phyloP scores from a whole-genome alignment of 768 basidiomycete species.

The Trametes maxima region DNA sequence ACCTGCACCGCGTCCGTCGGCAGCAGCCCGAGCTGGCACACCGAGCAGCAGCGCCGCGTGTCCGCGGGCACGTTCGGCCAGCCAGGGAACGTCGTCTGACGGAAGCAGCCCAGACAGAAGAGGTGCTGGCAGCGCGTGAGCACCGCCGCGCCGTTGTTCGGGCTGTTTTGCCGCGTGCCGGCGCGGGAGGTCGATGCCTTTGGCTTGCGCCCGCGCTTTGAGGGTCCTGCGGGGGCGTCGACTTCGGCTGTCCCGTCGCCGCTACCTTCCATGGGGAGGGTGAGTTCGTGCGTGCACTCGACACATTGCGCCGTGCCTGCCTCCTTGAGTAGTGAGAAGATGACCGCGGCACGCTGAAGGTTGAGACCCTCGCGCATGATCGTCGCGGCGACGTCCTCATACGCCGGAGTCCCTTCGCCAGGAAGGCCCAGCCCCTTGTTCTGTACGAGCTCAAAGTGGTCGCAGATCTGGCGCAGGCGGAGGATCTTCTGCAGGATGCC shows the following conservation, averaged over 20 bases:
- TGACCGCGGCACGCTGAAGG: constrained; percentile 70
- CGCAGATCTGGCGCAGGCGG: constrained; percentile 95
- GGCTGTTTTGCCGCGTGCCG: constrained; percentile 76
- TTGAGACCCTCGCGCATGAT: constrained; percentile 83
- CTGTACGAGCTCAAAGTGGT: constrained; percentile 85
- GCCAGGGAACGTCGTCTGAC: constrained; percentile 69
- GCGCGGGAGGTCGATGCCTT: constrained; percentile 61
- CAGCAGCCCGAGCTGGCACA: constrained; percentile 70
- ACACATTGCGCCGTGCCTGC: constrained; percentile 87
- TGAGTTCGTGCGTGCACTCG: constrained; percentile 81
- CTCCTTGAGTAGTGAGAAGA: constrained; percentile 85
- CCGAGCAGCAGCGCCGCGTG: constrained; percentile 66
- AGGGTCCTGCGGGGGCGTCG: constrained; percentile 47
- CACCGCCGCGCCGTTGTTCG: constrained; percentile 59
- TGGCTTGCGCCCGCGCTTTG: constrained; percentile 53
- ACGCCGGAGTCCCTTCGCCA: constrained; percentile 56
- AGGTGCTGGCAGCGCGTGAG: constrained; percentile 94
- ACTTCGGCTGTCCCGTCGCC: constrained; percentile 48
- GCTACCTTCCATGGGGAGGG: constrained; percentile 42
- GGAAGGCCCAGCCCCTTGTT: constrained; percentile 58
- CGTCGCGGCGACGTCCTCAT: constrained; percentile 77
- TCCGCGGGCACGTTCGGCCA: constrained; percentile 76
- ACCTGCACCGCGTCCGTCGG: constrained; percentile 84
- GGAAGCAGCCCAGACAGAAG: constrained; percentile 88
- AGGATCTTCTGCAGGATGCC: constrained; percentile 96